Evolutionary conservation across 495 filamentous ascomycete genomes (phyloP).

Genomic region (Neurospora discreta): DNA sequence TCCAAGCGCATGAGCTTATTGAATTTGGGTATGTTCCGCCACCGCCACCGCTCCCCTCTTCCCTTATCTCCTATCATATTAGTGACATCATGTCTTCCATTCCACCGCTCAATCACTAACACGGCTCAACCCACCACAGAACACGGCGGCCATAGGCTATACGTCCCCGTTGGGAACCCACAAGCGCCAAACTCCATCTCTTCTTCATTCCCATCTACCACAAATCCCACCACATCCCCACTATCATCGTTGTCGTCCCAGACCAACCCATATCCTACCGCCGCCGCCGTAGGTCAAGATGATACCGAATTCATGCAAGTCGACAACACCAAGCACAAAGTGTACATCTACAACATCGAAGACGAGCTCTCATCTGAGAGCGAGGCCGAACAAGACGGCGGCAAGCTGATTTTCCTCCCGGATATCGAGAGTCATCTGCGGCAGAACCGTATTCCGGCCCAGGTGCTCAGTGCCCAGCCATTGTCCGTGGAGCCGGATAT

Average conservation of each 20-base stretch:
- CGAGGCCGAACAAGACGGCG: slow-evolving; percentile 34
- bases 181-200: slow-evolving; percentile 8
- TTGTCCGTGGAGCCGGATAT: slow-evolving; percentile 27
- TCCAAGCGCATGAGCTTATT: slow-evolving; percentile 74
- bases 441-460: slow-evolving; percentile 48
- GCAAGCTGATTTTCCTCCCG: slow-evolving; percentile 61
- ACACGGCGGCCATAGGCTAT: slow-evolving; percentile 43
- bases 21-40: slow-evolving; percentile 55
- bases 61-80: slow-evolving; percentile 2
- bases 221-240: not conserved
- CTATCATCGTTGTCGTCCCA: not conserved
- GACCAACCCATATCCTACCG: not conserved
- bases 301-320: slow-evolving; percentile 62
- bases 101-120: slow-evolving; percentile 7
- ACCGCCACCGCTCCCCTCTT: not conserved
- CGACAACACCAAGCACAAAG: slow-evolving; percentile 74
- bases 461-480: slow-evolving; percentile 40
- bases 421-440: slow-evolving; percentile 70
- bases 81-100: not conserved
- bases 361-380: slow-evolving; percentile 68
- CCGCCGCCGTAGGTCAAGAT: slow-evolving; percentile 5
- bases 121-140: slow-evolving; percentile 22
- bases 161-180: slow-evolving; percentile 40
- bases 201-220: not conserved
- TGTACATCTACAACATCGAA: slow-evolving; percentile 87